Conservation (phyloP, 2,329 filamentous ascomycete genomes). For the Diaporthe helianthi region DNA sequence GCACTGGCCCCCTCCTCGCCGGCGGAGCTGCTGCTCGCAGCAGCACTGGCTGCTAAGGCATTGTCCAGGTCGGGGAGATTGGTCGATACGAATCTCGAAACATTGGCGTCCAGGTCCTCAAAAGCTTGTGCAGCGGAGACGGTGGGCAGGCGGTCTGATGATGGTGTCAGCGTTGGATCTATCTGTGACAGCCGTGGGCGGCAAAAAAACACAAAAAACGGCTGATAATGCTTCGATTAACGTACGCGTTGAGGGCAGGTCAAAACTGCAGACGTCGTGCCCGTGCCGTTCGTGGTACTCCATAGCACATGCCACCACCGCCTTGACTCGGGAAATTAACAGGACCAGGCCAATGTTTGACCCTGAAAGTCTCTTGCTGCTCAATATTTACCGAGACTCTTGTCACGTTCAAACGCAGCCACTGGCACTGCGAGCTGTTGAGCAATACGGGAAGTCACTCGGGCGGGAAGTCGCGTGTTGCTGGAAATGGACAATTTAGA, state of each 20-base stretch:
- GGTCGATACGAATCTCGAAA: conserved; percentile 61
- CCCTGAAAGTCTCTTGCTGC: neutral
- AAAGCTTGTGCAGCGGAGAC: conserved; percentile 78
- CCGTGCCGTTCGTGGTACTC: conserved; percentile 67
- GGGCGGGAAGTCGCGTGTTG: neutral
- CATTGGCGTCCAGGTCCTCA: conserved; percentile 61
- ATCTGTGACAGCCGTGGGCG: conserved; percentile 10
- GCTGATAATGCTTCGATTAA: conserved; percentile 35
- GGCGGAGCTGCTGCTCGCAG: conserved; percentile 32
- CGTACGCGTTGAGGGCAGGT: conserved; percentile 59
- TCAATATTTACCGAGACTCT: neutral
- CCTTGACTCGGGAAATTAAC: neutral
- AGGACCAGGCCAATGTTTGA: neutral
- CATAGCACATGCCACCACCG: conserved; percentile 46
- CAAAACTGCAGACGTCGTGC: conserved; percentile 67
- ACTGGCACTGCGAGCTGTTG: neutral
- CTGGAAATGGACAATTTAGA: neutral
- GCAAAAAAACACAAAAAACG: neutral
- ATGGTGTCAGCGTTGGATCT: conserved; percentile 11
- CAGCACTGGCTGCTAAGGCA: conserved; percentile 47
- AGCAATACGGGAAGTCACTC: neutral
- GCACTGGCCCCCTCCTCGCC: conserved; percentile 30
- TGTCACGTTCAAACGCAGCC: neutral
- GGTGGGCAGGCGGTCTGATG: conserved; percentile 75
- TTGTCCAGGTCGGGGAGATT: conserved; percentile 61